Conservation (phyloP, 2,329 filamentous ascomycete genomes). For the Aspergillus floridensis region DNA sequence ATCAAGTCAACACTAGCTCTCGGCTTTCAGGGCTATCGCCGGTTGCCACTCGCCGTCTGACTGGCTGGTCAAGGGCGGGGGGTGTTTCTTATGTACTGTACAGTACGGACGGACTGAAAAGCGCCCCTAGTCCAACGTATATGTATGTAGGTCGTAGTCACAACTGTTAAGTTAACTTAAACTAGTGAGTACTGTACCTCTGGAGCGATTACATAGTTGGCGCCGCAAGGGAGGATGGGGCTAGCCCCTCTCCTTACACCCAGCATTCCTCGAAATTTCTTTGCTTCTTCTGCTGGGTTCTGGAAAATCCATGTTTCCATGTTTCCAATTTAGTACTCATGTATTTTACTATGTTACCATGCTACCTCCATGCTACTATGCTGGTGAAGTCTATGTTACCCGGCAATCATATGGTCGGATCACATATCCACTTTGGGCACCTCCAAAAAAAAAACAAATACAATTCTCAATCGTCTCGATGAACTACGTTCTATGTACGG, state of each 20-base stretch:
- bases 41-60: conserved; percentile 8
- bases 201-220: conserved; percentile 7
- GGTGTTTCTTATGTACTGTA: too few species aligned
- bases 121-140: not conserved
- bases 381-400: not conserved
- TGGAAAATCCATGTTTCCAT: conserved; percentile 7
- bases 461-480: not conserved
- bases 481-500: not conserved
- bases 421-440: not conserved
- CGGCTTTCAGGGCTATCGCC: not conserved
- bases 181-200: too few species aligned
- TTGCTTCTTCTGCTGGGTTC: conserved; percentile 15
- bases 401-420: not conserved
- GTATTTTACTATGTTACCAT: conserved; percentile 1
- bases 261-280: conserved; percentile 15
- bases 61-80: not conserved
- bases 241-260: not conserved
- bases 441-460: not conserved
- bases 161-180: too few species aligned
- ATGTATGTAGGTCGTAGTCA: too few species aligned
- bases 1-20: not conserved
- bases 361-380: too few species aligned
- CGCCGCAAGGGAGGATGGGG: not conserved
- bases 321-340: not conserved
- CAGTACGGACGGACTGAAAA: conserved; percentile 4